phyloP scores from a whole-genome alignment of 192 early-diverging fungal species.

The Coemansia umbellata region DNA sequence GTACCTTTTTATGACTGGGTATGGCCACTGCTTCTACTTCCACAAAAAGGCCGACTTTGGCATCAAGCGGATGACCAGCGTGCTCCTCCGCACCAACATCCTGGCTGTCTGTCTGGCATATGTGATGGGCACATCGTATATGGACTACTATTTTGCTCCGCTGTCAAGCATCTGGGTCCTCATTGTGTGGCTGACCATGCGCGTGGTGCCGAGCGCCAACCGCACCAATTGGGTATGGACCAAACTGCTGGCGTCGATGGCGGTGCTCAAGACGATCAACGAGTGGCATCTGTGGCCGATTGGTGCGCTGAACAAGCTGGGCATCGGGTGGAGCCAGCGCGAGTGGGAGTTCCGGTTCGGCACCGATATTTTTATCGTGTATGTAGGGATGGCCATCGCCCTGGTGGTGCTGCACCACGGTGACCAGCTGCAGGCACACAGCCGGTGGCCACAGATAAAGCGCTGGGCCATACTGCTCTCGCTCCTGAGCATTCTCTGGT shows the following conservation, averaged over 20 bases:
- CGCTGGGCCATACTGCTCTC: slow-evolving; percentile 33
- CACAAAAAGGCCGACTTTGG: slow-evolving; percentile 68
- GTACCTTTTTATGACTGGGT: slow-evolving; percentile 82
- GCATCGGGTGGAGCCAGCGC: slow-evolving; percentile 56
- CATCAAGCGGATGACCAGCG: slow-evolving; percentile 56
- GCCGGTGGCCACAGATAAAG: slow-evolving; percentile 42
- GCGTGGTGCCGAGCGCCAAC: slow-evolving; percentile 51
- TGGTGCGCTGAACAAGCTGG: slow-evolving; percentile 39
- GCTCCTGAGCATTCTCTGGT: slow-evolving; percentile 47
- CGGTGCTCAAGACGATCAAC: slow-evolving; percentile 11
- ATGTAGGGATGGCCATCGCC: slow-evolving; percentile 63
- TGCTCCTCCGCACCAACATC: slow-evolving; percentile 66
- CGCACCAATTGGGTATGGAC: slow-evolving; percentile 45
- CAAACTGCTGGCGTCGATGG: slow-evolving; percentile 52
- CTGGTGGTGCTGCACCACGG: slow-evolving; percentile 48
- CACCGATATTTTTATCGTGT: slow-evolving; percentile 66
- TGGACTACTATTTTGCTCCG: slow-evolving; percentile 79
- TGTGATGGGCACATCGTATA: slow-evolving; percentile 63
- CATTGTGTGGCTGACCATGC: slow-evolving; percentile 67
- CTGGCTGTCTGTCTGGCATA: slow-evolving; percentile 63
- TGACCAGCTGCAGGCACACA: slow-evolving; percentile 25
- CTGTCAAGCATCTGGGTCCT: slow-evolving; percentile 68
- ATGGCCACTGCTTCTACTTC: slow-evolving; percentile 73
- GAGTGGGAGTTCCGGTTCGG: slow-evolving; percentile 72
- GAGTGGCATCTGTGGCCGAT: slow-evolving; percentile 35